Percentiles rank a stretch among this genome's conserved stretches.
phyloP scores from a whole-genome alignment of 495 filamentous ascomycete genomes.

The Annulohypoxylon bovei region DNA sequence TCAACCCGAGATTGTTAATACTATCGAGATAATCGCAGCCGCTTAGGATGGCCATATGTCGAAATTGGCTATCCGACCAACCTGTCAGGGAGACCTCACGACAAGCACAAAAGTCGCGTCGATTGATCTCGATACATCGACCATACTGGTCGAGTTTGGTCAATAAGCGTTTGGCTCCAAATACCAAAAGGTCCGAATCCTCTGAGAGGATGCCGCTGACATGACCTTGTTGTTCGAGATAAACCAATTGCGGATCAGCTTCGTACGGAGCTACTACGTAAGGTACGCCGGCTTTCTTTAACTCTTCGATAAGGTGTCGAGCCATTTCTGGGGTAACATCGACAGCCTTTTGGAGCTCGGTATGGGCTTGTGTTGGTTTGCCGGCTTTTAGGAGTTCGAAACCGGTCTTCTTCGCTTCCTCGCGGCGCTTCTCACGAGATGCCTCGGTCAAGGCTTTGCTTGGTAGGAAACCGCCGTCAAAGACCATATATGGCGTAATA shows the following conservation, averaged over 20 bases:
- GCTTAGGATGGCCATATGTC: conserved; percentile 94
- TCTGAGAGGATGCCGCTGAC: conserved; percentile 92
- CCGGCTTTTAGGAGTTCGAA: conserved; percentile 83
- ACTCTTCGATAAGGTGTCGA: conserved; percentile 86
- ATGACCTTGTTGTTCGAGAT: conserved; percentile 84
- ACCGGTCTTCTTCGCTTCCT: conserved; percentile 76
- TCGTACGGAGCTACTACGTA: conserved; percentile 98
- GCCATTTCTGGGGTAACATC: conserved; percentile 98
- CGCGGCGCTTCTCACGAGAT: conserved; percentile 72
- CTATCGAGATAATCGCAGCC: conserved; percentile 96
- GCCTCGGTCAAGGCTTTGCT: conserved; percentile 94
- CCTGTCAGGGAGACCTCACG: conserved; percentile 88
- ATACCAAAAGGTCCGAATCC: conserved; percentile 96
- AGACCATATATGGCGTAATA: conserved; percentile 90
- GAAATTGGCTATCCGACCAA: conserved; percentile 91
- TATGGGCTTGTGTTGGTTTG: conserved; percentile 79
- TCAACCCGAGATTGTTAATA: conserved; percentile 86
- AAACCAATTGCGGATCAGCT: conserved; percentile 95
- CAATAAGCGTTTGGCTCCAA: conserved; percentile 87
- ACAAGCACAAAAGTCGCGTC: conserved; percentile 85
- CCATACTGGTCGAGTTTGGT: conserved; percentile 96
- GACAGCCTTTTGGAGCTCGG: conserved; percentile 92
- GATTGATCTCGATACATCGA: conserved; percentile 89
- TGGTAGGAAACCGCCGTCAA: conserved; percentile 95
- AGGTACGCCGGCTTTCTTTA: conserved; percentile 79